A percentile compares a stretch with the other conserved stretches of the same genome.
Conservation (phyloP, 805 yeast genomes). For the Kodamaea laetipori region DNA sequence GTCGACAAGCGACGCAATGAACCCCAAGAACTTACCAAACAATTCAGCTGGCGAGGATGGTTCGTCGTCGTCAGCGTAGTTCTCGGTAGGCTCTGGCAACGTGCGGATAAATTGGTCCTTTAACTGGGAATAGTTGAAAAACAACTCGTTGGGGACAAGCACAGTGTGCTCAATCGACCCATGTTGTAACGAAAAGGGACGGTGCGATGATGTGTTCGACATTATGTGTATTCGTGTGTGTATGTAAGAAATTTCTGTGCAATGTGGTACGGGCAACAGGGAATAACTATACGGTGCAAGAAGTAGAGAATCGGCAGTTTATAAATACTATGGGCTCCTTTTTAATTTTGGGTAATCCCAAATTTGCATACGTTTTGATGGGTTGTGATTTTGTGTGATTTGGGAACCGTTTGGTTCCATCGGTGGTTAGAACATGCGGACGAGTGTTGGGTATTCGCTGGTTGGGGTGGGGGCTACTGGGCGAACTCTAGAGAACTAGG, state of each 20-base stretch:
- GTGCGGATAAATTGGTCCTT: constrained; percentile 80
- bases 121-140: constrained; percentile 81
- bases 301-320: constrained; percentile 2
- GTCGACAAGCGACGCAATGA: constrained; percentile 52
- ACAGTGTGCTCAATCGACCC: constrained; percentile 88
- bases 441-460: too few species aligned
- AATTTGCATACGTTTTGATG: background rate
- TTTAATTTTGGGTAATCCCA: constrained; percentile 9
- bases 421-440: too few species aligned
- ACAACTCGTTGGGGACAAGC: constrained; percentile 79
- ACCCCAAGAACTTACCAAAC: constrained; percentile 81
- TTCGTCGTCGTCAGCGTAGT: constrained; percentile 81
- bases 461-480: too few species aligned
- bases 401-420: too few species aligned
- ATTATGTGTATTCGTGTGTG: constrained; percentile 8
- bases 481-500: too few species aligned
- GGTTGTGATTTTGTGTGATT: too few species aligned
- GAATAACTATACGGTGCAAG: background rate
- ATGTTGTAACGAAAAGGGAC: constrained; percentile 83
- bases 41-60: constrained; percentile 86
- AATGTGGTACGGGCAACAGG: constrained; percentile 1
- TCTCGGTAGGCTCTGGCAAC: constrained; percentile 81
- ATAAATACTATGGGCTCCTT: background rate
- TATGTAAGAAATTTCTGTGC: background rate
- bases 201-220: constrained; percentile 27